Percentiles rank a stretch among this genome's conserved stretches.
Conservation (phyloP, 2,329 filamentous ascomycete species). For the Aspergillus glaucus region DNA sequence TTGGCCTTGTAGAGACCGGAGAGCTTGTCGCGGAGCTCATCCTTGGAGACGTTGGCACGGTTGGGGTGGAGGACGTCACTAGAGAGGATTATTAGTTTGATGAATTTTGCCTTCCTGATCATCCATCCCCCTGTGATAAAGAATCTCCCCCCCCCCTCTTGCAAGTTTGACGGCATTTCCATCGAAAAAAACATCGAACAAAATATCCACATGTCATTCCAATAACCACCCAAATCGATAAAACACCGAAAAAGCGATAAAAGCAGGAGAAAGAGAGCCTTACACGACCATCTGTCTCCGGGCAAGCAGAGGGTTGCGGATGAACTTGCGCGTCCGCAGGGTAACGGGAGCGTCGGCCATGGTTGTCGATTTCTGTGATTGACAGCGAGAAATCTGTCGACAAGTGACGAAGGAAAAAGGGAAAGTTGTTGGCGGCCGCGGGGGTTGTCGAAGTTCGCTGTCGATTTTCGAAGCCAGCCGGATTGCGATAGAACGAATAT, state of each 20-base stretch:
- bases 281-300: conserved; percentile 99
- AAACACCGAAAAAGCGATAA: not conserved
- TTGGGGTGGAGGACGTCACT: conserved; percentile 99
- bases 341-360: conserved; percentile 82
- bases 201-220: not conserved
- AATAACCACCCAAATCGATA: not conserved
- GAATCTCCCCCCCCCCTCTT: not conserved
- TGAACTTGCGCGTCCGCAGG: conserved; percentile 99
- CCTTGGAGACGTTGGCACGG: conserved; percentile 98
- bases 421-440: not conserved
- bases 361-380: conserved; percentile 47
- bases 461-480: conserved; percentile 20
- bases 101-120: not conserved
- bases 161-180: not conserved
- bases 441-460: conserved; percentile 23
- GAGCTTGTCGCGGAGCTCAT: conserved; percentile 94
- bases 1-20: conserved; percentile 94
- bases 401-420: conserved; percentile 8
- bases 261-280: conserved; percentile 40
- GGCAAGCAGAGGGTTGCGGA: conserved; percentile 97
- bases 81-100: conserved; percentile 17
- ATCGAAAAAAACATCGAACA: not conserved
- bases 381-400: conserved; percentile 14
- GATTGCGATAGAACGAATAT: conserved; percentile 19
- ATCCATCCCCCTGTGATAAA: not conserved